Evolutionary conservation across 1,139 yeast species (phyloP), one percentile per base, ranked within the genome.

Genomic region (Magnusiomyces tetraspermus): DNA sequence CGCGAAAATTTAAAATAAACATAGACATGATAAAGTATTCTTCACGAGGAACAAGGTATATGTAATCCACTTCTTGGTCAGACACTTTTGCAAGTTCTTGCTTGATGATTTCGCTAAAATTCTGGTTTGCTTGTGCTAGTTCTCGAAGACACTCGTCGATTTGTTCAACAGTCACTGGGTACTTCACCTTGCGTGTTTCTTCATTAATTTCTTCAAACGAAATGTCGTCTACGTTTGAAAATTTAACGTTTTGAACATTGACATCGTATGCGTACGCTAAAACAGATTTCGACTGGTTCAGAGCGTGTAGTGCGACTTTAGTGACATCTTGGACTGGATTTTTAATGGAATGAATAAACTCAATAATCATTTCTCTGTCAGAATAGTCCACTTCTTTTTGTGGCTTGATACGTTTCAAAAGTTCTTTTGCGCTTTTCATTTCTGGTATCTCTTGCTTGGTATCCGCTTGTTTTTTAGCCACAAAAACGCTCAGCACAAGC

Each of bases 11-110:
- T 63, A 76, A 68, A 28, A 76, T 55, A 58, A 76, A 76, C 0
- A 78, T 74, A 0, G 80, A 75, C 8, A 76, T 54, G 26, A 76
- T 59, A 56, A 76, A 76, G 66, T 74, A 69, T 58, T 76, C 78
- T 54, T 76, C 79, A 51, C 73, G 68, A 8, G 79, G 78, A 48
- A 71, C 64, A 2, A 75, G 59, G 36, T 69, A 58, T 10, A 33
- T 54, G 26, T 26, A 51, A 36, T 53, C 57, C 1, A 38, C 28
- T 8, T 51, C 53, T 33, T 49, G 46, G 15, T 44, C 41, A 28
- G 56, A 54, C 49, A 33, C 54, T 36, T 49, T 59, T 26, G 53
- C 61, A 17, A 64, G 52, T 4, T 61, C 58, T 6, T 55, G 51
- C 2, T 61, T 59, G 6, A 63, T 57, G 19, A 57, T 48, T 17